These are phyloP conservation scores for Phyllosticta ampelicida DNA, from an alignment of 2,329 filamentous ascomycete genomes.

Conservation along the genomic window DNA sequence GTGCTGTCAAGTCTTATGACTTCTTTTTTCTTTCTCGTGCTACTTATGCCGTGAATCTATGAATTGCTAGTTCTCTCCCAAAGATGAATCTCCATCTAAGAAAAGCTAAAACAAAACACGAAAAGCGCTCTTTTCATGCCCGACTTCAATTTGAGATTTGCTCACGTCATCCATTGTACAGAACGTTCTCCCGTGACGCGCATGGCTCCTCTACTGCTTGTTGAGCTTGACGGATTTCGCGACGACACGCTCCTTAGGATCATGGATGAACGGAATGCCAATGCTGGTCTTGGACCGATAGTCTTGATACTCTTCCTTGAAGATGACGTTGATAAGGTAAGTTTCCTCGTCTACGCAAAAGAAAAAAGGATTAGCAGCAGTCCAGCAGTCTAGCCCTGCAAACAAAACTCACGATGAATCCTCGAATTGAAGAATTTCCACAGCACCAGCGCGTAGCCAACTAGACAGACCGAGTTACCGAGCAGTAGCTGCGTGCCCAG, in stretches of 20 bases:
- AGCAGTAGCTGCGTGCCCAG: constrained; percentile 86
- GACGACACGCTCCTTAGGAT: neutral
- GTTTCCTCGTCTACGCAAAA: constrained; percentile 57
- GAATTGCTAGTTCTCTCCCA: neutral
- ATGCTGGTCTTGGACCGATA: constrained; percentile 64
- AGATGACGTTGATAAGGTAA: constrained; percentile 62
- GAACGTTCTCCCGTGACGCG: neutral
- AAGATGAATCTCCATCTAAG: neutral
- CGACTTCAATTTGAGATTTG: neutral
- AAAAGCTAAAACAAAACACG: neutral
- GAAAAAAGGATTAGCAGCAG: neutral
- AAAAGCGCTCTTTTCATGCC: neutral
- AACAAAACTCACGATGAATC: constrained; percentile 53
- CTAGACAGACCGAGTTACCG: constrained; percentile 70
- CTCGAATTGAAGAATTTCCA: constrained; percentile 75
- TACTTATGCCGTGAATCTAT: neutral
- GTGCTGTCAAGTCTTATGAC: no score
- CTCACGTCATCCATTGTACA: neutral
- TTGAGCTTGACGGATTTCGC: neutral
- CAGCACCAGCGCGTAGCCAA: constrained; percentile 62
- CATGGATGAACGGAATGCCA: constrained; percentile 66
- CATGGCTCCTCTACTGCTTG: neutral
- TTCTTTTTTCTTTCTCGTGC: no score
- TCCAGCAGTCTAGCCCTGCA: no score
- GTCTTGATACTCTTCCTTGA: constrained; percentile 66